phyloP scores from a whole-genome alignment of 306 rosid species.

The Lathyrus oleraceus region DNA sequence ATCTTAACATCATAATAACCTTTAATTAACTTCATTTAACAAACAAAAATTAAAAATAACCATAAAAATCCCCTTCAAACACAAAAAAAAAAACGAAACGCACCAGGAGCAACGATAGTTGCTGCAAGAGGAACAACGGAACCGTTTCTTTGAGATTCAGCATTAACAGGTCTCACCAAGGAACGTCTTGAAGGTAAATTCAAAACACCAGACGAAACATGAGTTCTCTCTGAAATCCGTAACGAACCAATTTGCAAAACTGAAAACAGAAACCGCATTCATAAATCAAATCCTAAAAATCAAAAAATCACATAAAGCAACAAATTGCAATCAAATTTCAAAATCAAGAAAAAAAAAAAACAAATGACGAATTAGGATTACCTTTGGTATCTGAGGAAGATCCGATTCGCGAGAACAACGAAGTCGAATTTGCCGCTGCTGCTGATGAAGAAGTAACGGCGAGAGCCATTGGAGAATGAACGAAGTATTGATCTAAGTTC shows the following conservation, averaged over 20 bases:
- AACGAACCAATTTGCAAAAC: constrained; percentile 54
- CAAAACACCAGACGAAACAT: constrained; percentile 33
- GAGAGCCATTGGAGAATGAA: constrained; percentile 57
- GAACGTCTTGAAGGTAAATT: constrained; percentile 44
- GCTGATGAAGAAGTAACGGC: constrained; percentile 60
- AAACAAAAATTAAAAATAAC: background rate
- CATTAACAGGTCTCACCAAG: constrained; percentile 50
- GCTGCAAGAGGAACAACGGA: constrained; percentile 65
- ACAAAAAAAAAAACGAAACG: background rate
- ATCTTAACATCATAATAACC: constrained; percentile 7
- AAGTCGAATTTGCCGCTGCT: constrained; percentile 49
- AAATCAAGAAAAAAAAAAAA: background rate
- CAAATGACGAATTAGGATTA: background rate
- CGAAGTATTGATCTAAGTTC: constrained; percentile 1
- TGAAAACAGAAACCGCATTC: constrained; percentile 37
- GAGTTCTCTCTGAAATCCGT: constrained; percentile 41
- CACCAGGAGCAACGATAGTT: constrained; percentile 63
- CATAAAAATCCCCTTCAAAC: background rate
- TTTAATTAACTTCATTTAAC: background rate
- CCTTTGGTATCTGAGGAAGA: constrained; percentile 62
- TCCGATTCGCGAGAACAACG: constrained; percentile 44
- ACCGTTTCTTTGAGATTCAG: constrained; percentile 54
- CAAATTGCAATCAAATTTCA: background rate
- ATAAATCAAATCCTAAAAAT: background rate
- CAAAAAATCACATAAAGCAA: background rate